Conservation (phyloP, 257 asterid species). For the Solanum rostratum region DNA sequence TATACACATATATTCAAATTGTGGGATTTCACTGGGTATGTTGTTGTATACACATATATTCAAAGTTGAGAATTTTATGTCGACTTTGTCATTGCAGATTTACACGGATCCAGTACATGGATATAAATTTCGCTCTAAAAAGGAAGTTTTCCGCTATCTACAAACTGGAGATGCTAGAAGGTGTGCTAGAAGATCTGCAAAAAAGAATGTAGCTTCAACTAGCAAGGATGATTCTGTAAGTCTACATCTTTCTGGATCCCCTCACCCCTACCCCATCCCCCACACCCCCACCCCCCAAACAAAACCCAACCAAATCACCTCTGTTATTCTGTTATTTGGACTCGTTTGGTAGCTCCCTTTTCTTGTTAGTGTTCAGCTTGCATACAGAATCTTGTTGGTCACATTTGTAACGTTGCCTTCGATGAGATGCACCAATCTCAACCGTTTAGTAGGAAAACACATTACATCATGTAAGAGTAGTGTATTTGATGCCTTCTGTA, state of each 20-base stretch:
- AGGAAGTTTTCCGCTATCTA: constrained; percentile 3
- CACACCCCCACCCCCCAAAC: too few species aligned
- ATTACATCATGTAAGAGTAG: neutral
- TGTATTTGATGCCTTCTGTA: neutral
- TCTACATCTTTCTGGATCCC: neutral
- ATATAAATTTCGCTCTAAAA: constrained; percentile 1
- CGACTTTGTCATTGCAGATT: constrained; percentile 1
- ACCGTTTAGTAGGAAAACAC: neutral
- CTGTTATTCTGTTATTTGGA: neutral
- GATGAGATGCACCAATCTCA: neutral
- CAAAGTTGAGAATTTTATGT: neutral
- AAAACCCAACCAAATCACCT: too few species aligned
- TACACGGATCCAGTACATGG: constrained; percentile 9
- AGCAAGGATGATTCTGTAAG: neutral
- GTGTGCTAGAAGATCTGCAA: neutral
- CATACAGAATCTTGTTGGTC: neutral
- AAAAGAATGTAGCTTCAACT: neutral
- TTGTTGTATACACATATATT: too few species aligned
- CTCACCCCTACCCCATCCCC: too few species aligned
- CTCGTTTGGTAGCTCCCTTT: neutral
- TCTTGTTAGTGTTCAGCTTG: neutral
- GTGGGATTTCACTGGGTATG: too few species aligned
- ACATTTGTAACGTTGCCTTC: neutral
- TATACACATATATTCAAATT: too few species aligned
- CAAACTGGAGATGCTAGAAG: constrained; percentile 5